Conservation (phyloP, 2,329 filamentous ascomycete species). For the Coleophoma cylindrospora region DNA sequence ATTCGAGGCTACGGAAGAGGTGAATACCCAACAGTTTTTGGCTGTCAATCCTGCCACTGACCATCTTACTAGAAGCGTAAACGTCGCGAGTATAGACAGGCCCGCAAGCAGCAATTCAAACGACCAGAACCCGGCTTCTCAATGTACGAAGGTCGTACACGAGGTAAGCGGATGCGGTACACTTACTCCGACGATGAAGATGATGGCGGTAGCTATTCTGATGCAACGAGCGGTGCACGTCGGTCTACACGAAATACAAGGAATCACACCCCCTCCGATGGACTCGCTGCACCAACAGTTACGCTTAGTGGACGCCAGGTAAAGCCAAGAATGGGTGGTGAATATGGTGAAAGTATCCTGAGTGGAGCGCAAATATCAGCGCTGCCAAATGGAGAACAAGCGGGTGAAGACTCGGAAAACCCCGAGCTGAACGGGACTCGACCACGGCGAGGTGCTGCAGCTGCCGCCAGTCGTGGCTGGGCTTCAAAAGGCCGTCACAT, state of each 20-base stretch:
- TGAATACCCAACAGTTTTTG: conserved; percentile 33
- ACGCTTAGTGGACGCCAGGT: conserved; percentile 89
- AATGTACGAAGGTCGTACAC: conserved; percentile 90
- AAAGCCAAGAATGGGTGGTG: conserved; percentile 51
- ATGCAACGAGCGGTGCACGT: conserved; percentile 50
- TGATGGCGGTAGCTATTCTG: conserved; percentile 57
- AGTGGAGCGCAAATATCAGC: conserved; percentile 33
- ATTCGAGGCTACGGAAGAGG: conserved; percentile 91
- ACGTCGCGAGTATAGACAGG: conserved; percentile 84
- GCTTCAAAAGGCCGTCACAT: conserved; percentile 35
- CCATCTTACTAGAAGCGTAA: conserved; percentile 68
- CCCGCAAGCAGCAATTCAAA: conserved; percentile 70
- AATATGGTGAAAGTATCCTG: conserved; percentile 49
- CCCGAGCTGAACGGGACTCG: conserved; percentile 30
- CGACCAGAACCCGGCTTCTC: conserved; percentile 87
- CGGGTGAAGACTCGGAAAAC: conserved; percentile 38
- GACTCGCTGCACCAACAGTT: conserved; percentile 52
- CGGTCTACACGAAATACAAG: conserved; percentile 72
- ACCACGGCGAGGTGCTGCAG: conserved; percentile 29
- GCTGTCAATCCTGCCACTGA: too few relatives aligned
- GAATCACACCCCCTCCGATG: conserved; percentile 67
- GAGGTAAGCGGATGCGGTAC: conserved; percentile 94
- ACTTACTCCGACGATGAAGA: conserved; percentile 88
- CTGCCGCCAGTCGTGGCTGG: conserved; percentile 13
- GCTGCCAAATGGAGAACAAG: conserved; percentile 29